phyloP scores from a whole-genome alignment of 1,284 basidiomycete species.

The Wallemia mellicola region DNA sequence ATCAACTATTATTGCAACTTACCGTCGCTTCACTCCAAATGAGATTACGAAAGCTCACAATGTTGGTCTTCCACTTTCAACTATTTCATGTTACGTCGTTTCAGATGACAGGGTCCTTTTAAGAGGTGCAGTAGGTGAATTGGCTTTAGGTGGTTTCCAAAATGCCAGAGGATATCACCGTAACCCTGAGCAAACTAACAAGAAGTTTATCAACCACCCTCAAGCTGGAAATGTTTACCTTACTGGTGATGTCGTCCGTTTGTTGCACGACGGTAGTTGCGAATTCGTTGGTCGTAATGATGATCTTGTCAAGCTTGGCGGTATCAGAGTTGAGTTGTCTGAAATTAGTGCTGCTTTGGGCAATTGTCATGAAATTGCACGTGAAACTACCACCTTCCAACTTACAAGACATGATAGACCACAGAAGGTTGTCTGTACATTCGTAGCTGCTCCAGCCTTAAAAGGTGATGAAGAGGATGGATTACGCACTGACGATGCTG shows the following conservation, averaged over 20 bases:
- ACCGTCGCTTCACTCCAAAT: constrained; percentile 10
- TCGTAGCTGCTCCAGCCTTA: constrained; percentile 9
- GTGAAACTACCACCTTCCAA: constrained; percentile 12
- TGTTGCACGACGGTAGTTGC: constrained; percentile 12
- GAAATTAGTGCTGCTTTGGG: constrained; percentile 17
- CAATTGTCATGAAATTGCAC: constrained; percentile 9
- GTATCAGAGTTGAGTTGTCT: constrained; percentile 16
- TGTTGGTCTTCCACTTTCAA: constrained; percentile 14
- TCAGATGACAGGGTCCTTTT: constrained; percentile 10
- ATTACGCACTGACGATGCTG: constrained; percentile 9
- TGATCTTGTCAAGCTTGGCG: constrained; percentile 17
- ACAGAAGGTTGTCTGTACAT: constrained; percentile 12
- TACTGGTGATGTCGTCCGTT: constrained; percentile 13
- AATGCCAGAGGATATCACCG: constrained; percentile 14
- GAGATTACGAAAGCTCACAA: constrained; percentile 15
- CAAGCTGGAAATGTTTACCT: constrained; percentile 12
- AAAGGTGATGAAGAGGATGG: constrained; percentile 2
- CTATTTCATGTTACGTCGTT: constrained; percentile 13
- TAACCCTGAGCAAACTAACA: constrained; percentile 10
- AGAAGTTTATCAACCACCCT: constrained; percentile 10
- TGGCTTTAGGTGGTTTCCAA: constrained; percentile 12
- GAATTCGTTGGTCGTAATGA: constrained; percentile 17
- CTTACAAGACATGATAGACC: constrained; percentile 7
- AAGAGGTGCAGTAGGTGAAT: constrained; percentile 15
- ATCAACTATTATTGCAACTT: constrained; percentile 13